Conservation (phyloP, 1,284 basidiomycete species). For the Flammula alnicola region DNA sequence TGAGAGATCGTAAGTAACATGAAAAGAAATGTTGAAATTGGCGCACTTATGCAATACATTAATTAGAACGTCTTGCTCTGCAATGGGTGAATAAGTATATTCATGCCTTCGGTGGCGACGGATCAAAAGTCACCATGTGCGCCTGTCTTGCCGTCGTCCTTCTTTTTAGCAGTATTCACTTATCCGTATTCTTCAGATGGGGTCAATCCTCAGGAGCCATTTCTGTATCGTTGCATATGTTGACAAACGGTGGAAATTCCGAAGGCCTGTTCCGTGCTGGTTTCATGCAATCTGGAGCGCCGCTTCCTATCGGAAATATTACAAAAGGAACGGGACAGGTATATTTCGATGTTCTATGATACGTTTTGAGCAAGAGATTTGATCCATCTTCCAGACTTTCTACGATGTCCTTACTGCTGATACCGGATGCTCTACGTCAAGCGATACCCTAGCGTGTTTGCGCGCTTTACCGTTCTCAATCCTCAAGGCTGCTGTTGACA, state of each 20-base stretch:
- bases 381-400: slow-evolving; percentile 31
- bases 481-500: slow-evolving; percentile 48
- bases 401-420: slow-evolving; percentile 49
- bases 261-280: slow-evolving; percentile 55
- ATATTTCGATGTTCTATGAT: background rate
- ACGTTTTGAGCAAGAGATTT: background rate
- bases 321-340: slow-evolving; percentile 37
- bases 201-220: slow-evolving; percentile 62
- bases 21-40: background rate
- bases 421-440: slow-evolving; percentile 44
- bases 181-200: slow-evolving; percentile 43
- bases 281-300: slow-evolving; percentile 57
- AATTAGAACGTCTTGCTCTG: slow-evolving; percentile 53
- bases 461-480: slow-evolving; percentile 44
- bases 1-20: slow-evolving; percentile 48
- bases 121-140: slow-evolving; percentile 51
- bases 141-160: background rate
- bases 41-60: background rate
- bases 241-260: slow-evolving; percentile 50
- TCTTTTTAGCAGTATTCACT: background rate
- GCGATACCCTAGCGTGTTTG: slow-evolving; percentile 54
- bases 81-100: slow-evolving; percentile 70
- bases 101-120: slow-evolving; percentile 61
- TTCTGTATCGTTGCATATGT: slow-evolving; percentile 54
- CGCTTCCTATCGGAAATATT: slow-evolving; percentile 46